Evolutionary conservation across 2,329 filamentous ascomycete species (phyloP), one percentile per base, ranked within the genome.

Genomic region (Aureobasidium subglaciale): DNA sequence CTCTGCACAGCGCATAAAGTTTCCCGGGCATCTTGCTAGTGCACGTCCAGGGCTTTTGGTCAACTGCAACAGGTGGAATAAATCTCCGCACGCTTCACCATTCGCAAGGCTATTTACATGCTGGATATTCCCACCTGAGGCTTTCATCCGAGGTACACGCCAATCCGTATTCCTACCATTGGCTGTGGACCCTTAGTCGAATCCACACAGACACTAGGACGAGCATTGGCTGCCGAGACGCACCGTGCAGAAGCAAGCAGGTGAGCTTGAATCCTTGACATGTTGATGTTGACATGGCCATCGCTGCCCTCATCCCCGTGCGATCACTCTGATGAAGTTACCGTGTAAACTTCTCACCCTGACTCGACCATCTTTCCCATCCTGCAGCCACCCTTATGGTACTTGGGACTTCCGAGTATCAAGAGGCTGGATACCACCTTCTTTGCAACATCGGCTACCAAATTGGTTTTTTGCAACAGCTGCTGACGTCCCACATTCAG

Each of bases 211-310:
- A 38, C 37, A 54, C 50, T 43, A 42, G 35, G 20, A 27, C 37
- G 50, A 54, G 50, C 50, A 54, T 43, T 54, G 50, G 50, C 50
- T 54, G 38, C 50, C 50, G 50, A 54, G 37, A 42, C 25, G 29
- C 50, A 54, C 50, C 50, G 50, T 54, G 50, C 50, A 54, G 50
- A 54, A 54, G 29, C 50, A 54, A 54, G 50, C 50, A 54, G 50
- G 50, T 54, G 50, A 54, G 50, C 38, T 54, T 43, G 50, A 42
- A 38, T 54, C 50, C 38, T 54, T 54, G 50, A 54, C 50, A 54
- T 54, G 50, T 54, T 38, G 20, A 54, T 54, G 50, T 54, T 54
- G 50, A 54, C 50, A 54, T 54, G 37, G 38, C n/a, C 49, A 42
- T 48, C 53, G 34, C 32, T 56, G 53, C 41, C 32, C 37, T 50